Evolutionary conservation across 2,329 filamentous ascomycete genomes (phyloP), one percentile per base, ranked within the genome.

Genomic region (Sporothrix protearum): DNA sequence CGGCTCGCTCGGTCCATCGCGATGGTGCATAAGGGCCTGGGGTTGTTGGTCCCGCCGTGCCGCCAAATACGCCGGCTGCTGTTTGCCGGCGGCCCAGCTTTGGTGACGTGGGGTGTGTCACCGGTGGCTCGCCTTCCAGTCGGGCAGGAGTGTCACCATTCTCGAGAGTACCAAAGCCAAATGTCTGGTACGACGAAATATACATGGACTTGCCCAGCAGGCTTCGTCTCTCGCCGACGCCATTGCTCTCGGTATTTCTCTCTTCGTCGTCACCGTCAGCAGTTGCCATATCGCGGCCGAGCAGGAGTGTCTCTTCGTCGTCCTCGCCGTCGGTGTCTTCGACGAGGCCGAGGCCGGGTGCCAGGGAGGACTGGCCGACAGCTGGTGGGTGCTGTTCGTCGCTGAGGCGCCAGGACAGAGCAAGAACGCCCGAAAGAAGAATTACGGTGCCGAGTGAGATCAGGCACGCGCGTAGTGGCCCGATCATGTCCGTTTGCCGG

Each of bases 371-470:
- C 78, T 89, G 87, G 1, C 87, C 84, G 63, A 87, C 86, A 42
- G 82, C 85, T 2, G 86, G 89, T 53, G 84, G 85, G 75, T 85
- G 87, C 76, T 90, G 89, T 75, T 91, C 91, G 77, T 95, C 92
- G 78, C 92, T 93, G 71, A 99, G 86, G 73, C 96, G 90, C 95
- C 96, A 98, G 45, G 94, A 97, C 3, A 99, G 85, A 53, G 94
- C 94, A 19, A 98, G 85, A 1, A 99, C 96, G 57, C 96, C 96
- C 0, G 89, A 89, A 0, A 99, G 87, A 22, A 99, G 85, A 69
- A 99, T 92, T 42, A 89, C 85, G 0, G 95, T 98, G 12, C 96
- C 96, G 1, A 99, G 81, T 0, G 94, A 88, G 74, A 98, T 97
- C 57, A 96, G 86, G 49, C 89, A 88, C 19, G 92, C 95, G 77